Evolutionary conservation across 306 rosid genomes (phyloP), one percentile per base, ranked within the genome.

Genomic region (Malus sylvestris): DNA sequence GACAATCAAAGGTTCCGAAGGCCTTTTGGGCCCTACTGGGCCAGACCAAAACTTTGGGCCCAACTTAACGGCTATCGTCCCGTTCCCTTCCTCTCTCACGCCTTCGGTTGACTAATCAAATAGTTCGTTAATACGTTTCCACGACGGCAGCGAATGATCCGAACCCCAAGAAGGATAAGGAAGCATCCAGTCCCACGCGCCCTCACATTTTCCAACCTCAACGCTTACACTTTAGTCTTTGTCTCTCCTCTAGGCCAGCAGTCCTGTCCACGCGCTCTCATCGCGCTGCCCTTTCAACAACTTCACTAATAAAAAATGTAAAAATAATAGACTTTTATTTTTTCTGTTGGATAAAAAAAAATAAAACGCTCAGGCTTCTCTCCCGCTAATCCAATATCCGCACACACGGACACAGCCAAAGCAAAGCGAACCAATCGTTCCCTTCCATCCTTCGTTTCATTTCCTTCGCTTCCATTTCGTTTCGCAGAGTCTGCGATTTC

Each of bases 151-250:
- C 4, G 38, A 32, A 18, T 4, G 71, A 55, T 63, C 71, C 79
- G 69, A 58, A 45, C 2, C 6, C 66, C 67, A 38, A 80, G 18
- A 67, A 68, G 45, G 83, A 80, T 75, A 61, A 75, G 79, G 40
- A 14, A 53, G 5, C 4, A 57, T 20, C 52, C 35, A 6, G 16
- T 8, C 8, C 61, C 78, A 74, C 80, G 66, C 61, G 70, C 67
- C 29, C 20, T 14, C 7, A 52, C 58, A 52, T 42, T 42, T 42
- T 42, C 45, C 12, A 9, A 42, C 45, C 32, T 11, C 20, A 44
- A 1, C 15, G 16, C 0, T 4, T 5, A 4, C 66, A 18, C 23
- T 13, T 23, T 2, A 27, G 29, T 27, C 29, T 27, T 27, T 60
- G 32, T 59, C 62, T 0, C 12, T 25, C 45, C 15, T 22, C 20